Percentiles rank a stretch among this genome's conserved stretches.
These are phyloP conservation scores for Pythium guiyangense DNA, from an alignment of 352 stramenopile genomes.

Conservation along the genomic window DNA sequence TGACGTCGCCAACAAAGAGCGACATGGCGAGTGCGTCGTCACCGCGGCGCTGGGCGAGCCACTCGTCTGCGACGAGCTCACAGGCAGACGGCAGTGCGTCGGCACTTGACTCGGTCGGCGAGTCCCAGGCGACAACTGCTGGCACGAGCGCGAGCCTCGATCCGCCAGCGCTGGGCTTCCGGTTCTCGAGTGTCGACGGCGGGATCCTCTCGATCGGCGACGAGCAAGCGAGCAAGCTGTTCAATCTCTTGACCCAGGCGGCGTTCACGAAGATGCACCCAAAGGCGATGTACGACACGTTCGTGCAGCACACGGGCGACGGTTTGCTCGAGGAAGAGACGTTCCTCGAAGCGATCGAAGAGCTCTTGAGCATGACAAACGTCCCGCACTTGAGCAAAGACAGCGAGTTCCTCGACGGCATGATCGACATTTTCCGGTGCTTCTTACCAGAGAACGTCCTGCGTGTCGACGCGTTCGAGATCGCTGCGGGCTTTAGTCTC, in stretches of 20 bases:
- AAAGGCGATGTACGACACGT: constrained; percentile 82
- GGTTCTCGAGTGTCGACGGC: constrained; percentile 64
- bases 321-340: constrained; percentile 80
- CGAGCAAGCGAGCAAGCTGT: constrained; percentile 51
- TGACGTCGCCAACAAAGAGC: constrained; percentile 26
- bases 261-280: constrained; percentile 68
- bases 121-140: constrained; percentile 15
- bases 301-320: constrained; percentile 81
- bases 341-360: constrained; percentile 75
- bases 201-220: constrained; percentile 54
- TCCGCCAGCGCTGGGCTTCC: constrained; percentile 41
- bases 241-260: constrained; percentile 56
- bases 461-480: constrained; percentile 78
- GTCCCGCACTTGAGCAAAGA: constrained; percentile 68
- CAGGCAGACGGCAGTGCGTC: constrained; percentile 12
- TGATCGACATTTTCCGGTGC: constrained; percentile 70
- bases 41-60: constrained; percentile 8
- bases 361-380: constrained; percentile 76
- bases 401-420: constrained; percentile 68
- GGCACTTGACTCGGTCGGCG: constrained; percentile 6
- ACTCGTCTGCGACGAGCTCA: constrained; percentile 9
- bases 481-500: constrained; percentile 76
- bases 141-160: constrained; percentile 12
- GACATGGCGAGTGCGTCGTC: constrained; percentile 9
- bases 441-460: constrained; percentile 62